phyloP scores from a whole-genome alignment of 257 asterid species.

The Eustoma russellianum region DNA sequence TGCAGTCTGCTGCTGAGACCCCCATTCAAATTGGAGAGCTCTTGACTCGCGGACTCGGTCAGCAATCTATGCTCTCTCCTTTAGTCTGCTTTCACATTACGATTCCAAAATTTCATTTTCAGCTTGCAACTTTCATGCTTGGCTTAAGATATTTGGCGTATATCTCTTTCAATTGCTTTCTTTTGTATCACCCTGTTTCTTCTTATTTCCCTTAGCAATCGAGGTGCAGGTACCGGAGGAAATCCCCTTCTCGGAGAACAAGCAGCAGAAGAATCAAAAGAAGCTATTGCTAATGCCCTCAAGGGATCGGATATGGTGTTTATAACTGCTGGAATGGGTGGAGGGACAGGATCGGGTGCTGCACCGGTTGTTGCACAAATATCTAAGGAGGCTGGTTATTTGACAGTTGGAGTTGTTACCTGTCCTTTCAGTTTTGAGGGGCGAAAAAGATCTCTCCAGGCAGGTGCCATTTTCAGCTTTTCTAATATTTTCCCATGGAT shows the following conservation, averaged over 20 bases:
- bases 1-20: constrained; percentile 79
- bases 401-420: constrained; percentile 96
- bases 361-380: constrained; percentile 95
- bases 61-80: constrained; percentile 18
- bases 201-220: constrained; percentile 3
- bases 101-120: not conserved
- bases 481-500: not conserved
- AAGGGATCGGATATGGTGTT: constrained; percentile 99
- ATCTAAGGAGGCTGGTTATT: constrained; percentile 87
- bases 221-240: constrained; percentile 84
- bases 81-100: not conserved
- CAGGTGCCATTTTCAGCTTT: constrained; percentile 24
- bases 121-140: not conserved
- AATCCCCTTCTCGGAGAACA: constrained; percentile 96
- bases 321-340: constrained; percentile 99
- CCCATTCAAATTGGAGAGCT: constrained; percentile 98
- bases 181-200: not conserved
- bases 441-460: constrained; percentile 89
- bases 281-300: constrained; percentile 71
- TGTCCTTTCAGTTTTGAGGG: constrained; percentile 98
- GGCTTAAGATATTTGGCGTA: not conserved
- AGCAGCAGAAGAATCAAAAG: constrained; percentile 98
- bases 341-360: constrained; percentile 99
- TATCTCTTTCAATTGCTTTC: not conserved
- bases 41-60: constrained; percentile 98